Percentiles rank a stretch among this genome's conserved stretches.
phyloP scores from a whole-genome alignment of 139 green algal species.

The Coccomyxa sp. region DNA sequence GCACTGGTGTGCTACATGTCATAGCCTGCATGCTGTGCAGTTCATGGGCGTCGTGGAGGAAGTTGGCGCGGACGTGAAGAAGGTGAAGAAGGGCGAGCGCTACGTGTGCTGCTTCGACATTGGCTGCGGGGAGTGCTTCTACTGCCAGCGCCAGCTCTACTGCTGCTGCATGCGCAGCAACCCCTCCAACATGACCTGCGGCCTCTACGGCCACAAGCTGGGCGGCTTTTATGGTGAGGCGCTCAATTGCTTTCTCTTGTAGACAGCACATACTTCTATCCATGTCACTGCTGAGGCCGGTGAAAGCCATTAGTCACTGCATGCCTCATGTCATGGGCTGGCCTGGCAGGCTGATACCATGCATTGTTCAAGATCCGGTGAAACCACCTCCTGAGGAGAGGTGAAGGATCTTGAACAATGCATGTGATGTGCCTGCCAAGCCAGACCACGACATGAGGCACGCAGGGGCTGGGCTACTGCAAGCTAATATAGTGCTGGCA shows the following conservation, averaged over 20 bases:
- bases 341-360: too few relatives aligned
- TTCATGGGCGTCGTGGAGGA: slow-evolving; percentile 69
- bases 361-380: too few relatives aligned
- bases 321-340: too few relatives aligned
- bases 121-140: slow-evolving; percentile 57
- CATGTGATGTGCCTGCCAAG: too few relatives aligned
- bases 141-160: slow-evolving; percentile 43
- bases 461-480: too few relatives aligned
- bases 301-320: too few relatives aligned
- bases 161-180: slow-evolving; percentile 35
- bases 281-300: too few relatives aligned
- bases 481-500: too few relatives aligned
- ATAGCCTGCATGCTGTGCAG: slow-evolving; percentile 26
- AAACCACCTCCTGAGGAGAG: too few relatives aligned
- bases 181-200: not conserved
- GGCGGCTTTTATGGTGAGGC: not conserved
- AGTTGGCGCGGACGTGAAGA: slow-evolving; percentile 43
- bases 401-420: too few relatives aligned
- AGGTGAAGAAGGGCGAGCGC: slow-evolving; percentile 50
- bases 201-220: not conserved
- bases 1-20: too few relatives aligned
- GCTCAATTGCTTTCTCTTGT: not conserved
- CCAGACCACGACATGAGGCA: too few relatives aligned
- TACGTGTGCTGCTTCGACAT: slow-evolving; percentile 73
- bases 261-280: not conserved